Percentiles rank a stretch among this genome's conserved stretches.
Conservation (phyloP, 2,329 filamentous ascomycete genomes). For the Colletotrichum orbiculare region DNA sequence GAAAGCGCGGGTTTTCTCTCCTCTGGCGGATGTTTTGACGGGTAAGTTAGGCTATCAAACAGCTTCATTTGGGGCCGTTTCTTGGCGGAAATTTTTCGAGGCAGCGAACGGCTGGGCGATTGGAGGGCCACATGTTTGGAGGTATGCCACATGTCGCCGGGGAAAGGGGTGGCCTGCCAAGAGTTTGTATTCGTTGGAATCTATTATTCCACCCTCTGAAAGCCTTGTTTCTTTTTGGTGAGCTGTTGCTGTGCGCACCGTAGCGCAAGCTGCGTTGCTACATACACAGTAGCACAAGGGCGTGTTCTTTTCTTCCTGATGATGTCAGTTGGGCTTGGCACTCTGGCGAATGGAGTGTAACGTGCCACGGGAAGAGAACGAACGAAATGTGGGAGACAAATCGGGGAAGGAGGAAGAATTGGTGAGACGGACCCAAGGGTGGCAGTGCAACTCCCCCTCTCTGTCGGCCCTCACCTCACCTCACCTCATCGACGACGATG, state of each 20-base stretch:
- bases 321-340: too few relatives aligned
- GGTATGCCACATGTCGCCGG: slow-evolving; percentile 4
- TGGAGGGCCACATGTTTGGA: background rate
- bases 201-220: background rate
- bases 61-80: slow-evolving; percentile 1
- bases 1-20: background rate
- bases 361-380: too few relatives aligned
- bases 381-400: too few relatives aligned
- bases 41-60: slow-evolving; percentile 15
- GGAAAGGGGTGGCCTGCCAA: slow-evolving; percentile 15
- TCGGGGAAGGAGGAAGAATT: too few relatives aligned
- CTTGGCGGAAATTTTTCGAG: background rate
- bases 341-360: too few relatives aligned
- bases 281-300: too few relatives aligned
- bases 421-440: too few relatives aligned
- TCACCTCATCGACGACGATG: too few relatives aligned
- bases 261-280: slow-evolving; percentile 4
- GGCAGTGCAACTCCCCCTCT: too few relatives aligned
- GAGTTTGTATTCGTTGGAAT: slow-evolving; percentile 17
- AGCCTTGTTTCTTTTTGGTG: slow-evolving; percentile 4
- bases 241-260: background rate
- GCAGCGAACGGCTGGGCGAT: background rate
- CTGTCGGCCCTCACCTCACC: too few relatives aligned
- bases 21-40: background rate
- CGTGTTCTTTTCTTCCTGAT: too few relatives aligned